Conservation (phyloP, 1,139 yeast genomes). For the Yamadazyma buinensis region DNA sequence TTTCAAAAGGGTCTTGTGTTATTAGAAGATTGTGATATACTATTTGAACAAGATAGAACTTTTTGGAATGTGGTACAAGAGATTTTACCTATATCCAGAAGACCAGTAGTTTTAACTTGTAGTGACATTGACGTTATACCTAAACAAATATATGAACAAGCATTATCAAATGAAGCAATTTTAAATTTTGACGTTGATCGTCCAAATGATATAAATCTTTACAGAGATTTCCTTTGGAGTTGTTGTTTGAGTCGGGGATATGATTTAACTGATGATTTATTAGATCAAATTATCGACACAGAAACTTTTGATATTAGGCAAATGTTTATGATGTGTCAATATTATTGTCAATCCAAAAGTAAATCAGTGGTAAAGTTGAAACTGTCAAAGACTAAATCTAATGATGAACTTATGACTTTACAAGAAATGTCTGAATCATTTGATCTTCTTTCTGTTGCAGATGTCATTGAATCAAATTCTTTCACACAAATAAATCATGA, state of each 20-base stretch:
- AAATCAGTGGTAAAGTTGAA: not conserved
- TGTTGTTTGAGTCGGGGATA: slow-evolving; percentile 37
- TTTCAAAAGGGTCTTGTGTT: slow-evolving; percentile 67
- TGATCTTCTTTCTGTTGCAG: slow-evolving; percentile 38
- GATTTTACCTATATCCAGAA: slow-evolving; percentile 59
- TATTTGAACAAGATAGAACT: slow-evolving; percentile 73
- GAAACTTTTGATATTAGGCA: slow-evolving; percentile 48
- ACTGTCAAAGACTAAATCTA: slow-evolving; percentile 4
- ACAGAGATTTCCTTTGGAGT: slow-evolving; percentile 35
- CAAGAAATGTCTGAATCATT: slow-evolving; percentile 13
- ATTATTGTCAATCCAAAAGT: slow-evolving; percentile 38
- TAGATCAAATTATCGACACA: slow-evolving; percentile 28
- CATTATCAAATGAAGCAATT: slow-evolving; percentile 38
- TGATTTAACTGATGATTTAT: slow-evolving; percentile 27
- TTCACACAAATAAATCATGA: slow-evolving; percentile 39
- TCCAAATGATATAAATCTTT: slow-evolving; percentile 13
- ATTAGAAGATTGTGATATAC: slow-evolving; percentile 81
- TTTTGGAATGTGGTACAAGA: slow-evolving; percentile 78
- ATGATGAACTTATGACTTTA: slow-evolving; percentile 2
- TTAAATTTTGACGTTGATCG: slow-evolving; percentile 22
- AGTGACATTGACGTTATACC: slow-evolving; percentile 56
- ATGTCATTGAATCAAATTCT: slow-evolving; percentile 28
- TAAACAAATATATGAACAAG: slow-evolving; percentile 41
- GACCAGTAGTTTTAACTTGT: slow-evolving; percentile 83
- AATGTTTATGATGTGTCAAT: slow-evolving; percentile 54